Evolutionary conservation across 2,329 filamentous ascomycete genomes (phyloP).

Genomic region (Pseudophaeomoniella oleicola): DNA sequence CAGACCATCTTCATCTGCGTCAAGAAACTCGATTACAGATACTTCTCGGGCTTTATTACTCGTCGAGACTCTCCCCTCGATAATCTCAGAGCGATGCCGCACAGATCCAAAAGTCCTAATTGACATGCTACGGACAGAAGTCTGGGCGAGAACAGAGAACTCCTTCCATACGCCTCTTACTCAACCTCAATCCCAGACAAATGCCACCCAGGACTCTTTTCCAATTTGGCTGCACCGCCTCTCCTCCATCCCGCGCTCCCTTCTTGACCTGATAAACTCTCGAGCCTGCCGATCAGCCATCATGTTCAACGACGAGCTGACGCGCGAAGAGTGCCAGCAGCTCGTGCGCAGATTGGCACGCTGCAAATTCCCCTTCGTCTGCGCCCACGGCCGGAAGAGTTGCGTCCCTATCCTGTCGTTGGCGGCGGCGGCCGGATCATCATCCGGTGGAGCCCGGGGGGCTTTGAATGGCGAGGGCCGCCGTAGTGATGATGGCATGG

Average conservation of each 20-base stretch:
- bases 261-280: slow-evolving; percentile 48
- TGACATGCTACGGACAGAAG: slow-evolving; percentile 58
- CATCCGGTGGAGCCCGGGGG: too few species aligned
- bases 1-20: background rate
- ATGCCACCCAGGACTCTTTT: slow-evolving; percentile 4
- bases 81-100: slow-evolving; percentile 62
- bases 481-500: too few species aligned
- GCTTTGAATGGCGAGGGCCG: too few species aligned
- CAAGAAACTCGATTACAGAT: slow-evolving; percentile 1
- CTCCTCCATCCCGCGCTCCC: slow-evolving; percentile 55
- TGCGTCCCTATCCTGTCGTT: slow-evolving; percentile 10
- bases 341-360: slow-evolving; percentile 22
- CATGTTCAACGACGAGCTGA: slow-evolving; percentile 35
- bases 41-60: slow-evolving; percentile 23
- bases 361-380: slow-evolving; percentile 34
- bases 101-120: slow-evolving; percentile 57
- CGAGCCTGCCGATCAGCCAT: slow-evolving; percentile 33
- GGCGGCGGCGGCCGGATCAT: too few species aligned
- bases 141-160: slow-evolving; percentile 38
- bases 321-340: slow-evolving; percentile 20
- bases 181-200: slow-evolving; percentile 1
- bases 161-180: background rate
- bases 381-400: slow-evolving; percentile 34
- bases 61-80: slow-evolving; percentile 50
- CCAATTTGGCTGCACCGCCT: slow-evolving; percentile 46